These are phyloP conservation scores for Boletus eberwhitei DNA, from an alignment of 768 basidiomycete species.

Conservation along the genomic window DNA sequence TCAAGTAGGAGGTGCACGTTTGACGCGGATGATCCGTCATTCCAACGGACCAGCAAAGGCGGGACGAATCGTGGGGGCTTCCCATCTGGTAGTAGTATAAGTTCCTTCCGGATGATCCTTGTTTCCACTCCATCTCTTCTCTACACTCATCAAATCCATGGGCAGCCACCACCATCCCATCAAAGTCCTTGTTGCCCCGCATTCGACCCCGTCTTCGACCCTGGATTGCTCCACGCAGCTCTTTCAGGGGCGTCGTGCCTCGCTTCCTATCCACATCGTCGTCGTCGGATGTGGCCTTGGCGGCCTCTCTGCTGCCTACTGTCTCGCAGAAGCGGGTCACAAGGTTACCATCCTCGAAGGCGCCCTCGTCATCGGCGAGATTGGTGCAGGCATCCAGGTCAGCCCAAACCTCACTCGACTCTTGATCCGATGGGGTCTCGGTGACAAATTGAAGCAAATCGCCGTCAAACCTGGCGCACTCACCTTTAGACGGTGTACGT, in stretches of 20 bases:
- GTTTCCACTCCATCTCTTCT: background rate
- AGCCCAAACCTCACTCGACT: slow-evolving; percentile 42
- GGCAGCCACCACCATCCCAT: background rate
- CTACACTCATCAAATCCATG: background rate
- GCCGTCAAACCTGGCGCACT: slow-evolving; percentile 39
- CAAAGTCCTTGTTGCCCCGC: too few relatives aligned
- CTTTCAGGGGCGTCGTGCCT: slow-evolving; percentile 24
- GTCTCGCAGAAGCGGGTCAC: slow-evolving; percentile 46
- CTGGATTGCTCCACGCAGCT: background rate
- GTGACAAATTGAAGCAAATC: slow-evolving; percentile 35
- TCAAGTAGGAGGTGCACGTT: too few relatives aligned
- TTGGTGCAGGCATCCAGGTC: slow-evolving; percentile 54
- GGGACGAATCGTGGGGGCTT: too few relatives aligned
- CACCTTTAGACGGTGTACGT: slow-evolving; percentile 42
- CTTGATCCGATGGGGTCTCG: slow-evolving; percentile 50
- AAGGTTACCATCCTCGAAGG: slow-evolving; percentile 46
- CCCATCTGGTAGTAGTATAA: background rate
- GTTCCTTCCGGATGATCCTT: background rate
- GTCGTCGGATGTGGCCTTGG: slow-evolving; percentile 53
- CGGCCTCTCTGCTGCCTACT: slow-evolving; percentile 45
- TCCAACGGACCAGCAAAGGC: too few relatives aligned
- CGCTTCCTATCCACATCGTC: slow-evolving; percentile 33
- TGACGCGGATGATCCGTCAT: too few relatives aligned
- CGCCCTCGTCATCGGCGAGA: slow-evolving; percentile 38
- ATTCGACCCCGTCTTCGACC: background rate